Base-by-base conservation (phyloP, 495 filamentous ascomycete species). In the Penicillium cinerascens region DNA sequence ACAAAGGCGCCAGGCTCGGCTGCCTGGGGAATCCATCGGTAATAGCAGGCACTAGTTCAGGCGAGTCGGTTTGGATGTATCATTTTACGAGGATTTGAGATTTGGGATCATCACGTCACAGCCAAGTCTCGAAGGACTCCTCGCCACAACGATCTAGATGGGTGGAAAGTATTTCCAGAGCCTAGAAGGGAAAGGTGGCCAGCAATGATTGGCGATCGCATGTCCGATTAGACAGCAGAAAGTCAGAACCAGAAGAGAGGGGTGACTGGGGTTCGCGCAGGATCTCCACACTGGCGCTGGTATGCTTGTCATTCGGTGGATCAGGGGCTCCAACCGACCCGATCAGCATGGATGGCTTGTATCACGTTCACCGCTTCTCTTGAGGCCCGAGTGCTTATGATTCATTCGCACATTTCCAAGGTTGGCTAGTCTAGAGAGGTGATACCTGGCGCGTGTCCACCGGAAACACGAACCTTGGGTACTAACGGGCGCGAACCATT, bases 301-400 rank as follows among this genome's bases (percentile, higher is more conserved):
- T 50, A 65, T 63, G 60, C 63, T 65, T 56, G 63, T 65, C 59
- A 65, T 60, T 63, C 36, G 59, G 60, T 60, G 62, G 62, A 63
- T 63, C 59, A 58, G 63, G 53, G 59, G 59, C 59, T 65, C 51
- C 54, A 57, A 53, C 43, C 53, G 59, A 62, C 43, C 33, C 49
- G 54, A 63, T 63, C 56, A 55, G 61, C 61, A 43, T 26, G 40
- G 40, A 52, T 55, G 52, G 49, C 53, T 59, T 44, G 57, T 56
- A 52, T 57, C 56, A 59, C 22, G 44, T 63, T 63, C 63, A 65
- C 63, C 63, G 63, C 63, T 65, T 60, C 42, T 65, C 63, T 63
- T n/a, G 18, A 20, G 44, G 44, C n/a, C 27, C 33, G 54, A 52
- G 49, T 25, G 40, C 57, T 47, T 56, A 55, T 56, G 49, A 21